Conservation (phyloP, 768 basidiomycete genomes). For the Botryobasidium botryosum region DNA sequence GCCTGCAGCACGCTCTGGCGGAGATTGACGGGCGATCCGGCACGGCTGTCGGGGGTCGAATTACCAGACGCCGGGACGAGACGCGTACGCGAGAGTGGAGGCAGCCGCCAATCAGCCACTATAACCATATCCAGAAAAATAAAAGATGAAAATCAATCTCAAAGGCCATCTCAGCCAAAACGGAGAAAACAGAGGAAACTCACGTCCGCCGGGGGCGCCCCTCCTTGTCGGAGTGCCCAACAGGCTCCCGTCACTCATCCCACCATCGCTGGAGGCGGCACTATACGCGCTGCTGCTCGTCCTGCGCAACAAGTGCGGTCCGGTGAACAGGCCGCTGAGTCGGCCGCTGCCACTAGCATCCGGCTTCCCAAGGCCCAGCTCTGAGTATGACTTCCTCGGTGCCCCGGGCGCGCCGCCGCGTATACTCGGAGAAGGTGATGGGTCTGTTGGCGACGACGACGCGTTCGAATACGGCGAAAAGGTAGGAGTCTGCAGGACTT, state of each 20-base stretch:
- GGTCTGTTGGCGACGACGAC: background rate
- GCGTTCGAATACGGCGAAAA: background rate
- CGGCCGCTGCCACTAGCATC: background rate
- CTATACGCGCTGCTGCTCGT: slow-evolving; percentile 8
- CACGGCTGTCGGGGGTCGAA: too few species aligned
- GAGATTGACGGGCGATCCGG: too few species aligned
- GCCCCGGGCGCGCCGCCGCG: background rate
- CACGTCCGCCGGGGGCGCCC: background rate
- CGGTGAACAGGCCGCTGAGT: background rate
- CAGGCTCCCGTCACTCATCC: background rate
- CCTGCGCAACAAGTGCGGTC: slow-evolving; percentile 7
- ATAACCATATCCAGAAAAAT: background rate
- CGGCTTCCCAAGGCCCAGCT: background rate
- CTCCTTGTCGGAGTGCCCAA: background rate
- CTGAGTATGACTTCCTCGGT: background rate
- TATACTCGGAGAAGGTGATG: slow-evolving; percentile 5
- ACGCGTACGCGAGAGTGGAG: too few species aligned
- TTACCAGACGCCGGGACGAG: too few species aligned
- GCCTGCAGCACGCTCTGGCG: background rate
- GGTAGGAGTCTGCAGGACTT: background rate
- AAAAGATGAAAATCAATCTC: background rate
- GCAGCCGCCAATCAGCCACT: background rate
- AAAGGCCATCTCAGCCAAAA: background rate
- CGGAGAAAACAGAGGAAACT: background rate
- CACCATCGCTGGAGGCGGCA: slow-evolving; percentile 1